Evolutionary conservation across 371 early-diverging fungal genomes (phyloP).

Genomic region (Choanephora cucurbitarum): DNA sequence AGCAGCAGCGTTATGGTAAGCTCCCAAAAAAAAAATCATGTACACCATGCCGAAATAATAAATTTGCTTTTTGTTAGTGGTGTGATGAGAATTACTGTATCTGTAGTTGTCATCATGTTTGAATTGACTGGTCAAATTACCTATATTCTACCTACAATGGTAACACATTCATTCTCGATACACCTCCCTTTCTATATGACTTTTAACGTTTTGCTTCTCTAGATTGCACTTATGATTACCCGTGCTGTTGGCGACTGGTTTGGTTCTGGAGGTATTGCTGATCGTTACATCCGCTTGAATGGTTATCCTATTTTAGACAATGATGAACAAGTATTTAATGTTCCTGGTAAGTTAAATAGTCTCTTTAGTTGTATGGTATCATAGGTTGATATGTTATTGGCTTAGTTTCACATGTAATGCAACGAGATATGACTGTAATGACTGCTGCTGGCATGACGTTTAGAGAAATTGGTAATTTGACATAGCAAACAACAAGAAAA

Average conservation of each 20-base stretch:
- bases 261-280: conserved; percentile 83
- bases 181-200: no score
- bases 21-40: neutral
- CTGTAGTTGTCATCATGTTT: conserved; percentile 95
- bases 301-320: conserved; percentile 90
- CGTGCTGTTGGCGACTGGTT: conserved; percentile 88
- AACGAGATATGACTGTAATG: conserved; percentile 56
- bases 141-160: conserved; percentile 92
- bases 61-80: conserved; percentile 38
- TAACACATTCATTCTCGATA: conserved; percentile 39
- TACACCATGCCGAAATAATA: conserved; percentile 1
- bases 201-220: neutral
- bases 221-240: conserved; percentile 86
- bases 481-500: no score
- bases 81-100: conserved; percentile 74
- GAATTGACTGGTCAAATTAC: conserved; percentile 94
- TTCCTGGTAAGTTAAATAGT: conserved; percentile 51
- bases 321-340: conserved; percentile 69
- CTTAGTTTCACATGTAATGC: conserved; percentile 68
- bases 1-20: conserved; percentile 85
- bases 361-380: neutral
- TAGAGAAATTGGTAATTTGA: conserved; percentile 36
- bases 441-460: conserved; percentile 56
- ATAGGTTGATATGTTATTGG: neutral
- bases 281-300: conserved; percentile 80